Conservation (phyloP, 2,329 filamentous ascomycete genomes). For the Paraphoma sp. region DNA sequence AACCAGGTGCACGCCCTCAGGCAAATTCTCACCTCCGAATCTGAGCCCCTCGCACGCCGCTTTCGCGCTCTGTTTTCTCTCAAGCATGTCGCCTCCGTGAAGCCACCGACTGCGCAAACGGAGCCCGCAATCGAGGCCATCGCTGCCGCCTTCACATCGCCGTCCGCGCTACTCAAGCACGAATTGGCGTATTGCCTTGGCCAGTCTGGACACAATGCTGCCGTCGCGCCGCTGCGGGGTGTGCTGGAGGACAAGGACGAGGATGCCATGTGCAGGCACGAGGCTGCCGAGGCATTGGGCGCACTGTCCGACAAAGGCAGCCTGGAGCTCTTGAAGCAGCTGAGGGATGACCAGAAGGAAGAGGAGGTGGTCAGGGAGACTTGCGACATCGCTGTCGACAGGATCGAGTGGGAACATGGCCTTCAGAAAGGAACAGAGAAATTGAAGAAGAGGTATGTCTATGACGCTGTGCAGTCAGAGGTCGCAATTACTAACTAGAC, state of each 20-base stretch:
- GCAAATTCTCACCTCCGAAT: conserved; percentile 79
- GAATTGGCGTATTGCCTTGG: conserved; percentile 97
- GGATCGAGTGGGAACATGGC: conserved; percentile 87
- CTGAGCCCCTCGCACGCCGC: conserved; percentile 81
- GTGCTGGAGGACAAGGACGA: conserved; percentile 82
- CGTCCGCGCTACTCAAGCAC: conserved; percentile 91
- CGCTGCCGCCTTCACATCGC: conserved; percentile 81
- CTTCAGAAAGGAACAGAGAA: conserved; percentile 69
- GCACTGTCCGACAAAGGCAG: conserved; percentile 80
- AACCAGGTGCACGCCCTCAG: conserved; percentile 69
- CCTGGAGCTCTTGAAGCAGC: conserved; percentile 73
- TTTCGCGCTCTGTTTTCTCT: conserved; percentile 98
- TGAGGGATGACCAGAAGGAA: conserved; percentile 78
- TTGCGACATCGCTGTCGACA: conserved; percentile 93
- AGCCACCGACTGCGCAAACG: conserved; percentile 62
- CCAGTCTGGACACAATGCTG: conserved; percentile 80
- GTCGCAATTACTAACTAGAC: conserved; percentile 15
- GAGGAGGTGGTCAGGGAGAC: conserved; percentile 87
- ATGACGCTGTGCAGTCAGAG: background rate
- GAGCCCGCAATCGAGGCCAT: conserved; percentile 78
- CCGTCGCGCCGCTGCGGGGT: conserved; percentile 73
- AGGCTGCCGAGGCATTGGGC: conserved; percentile 93
- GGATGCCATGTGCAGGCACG: conserved; percentile 94
- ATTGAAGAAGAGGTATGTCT: conserved; percentile 75
- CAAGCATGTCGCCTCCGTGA: conserved; percentile 83